Base-by-base conservation (phyloP, 164 flowering plant genomes). In the Pachysandra terminalis region DNA sequence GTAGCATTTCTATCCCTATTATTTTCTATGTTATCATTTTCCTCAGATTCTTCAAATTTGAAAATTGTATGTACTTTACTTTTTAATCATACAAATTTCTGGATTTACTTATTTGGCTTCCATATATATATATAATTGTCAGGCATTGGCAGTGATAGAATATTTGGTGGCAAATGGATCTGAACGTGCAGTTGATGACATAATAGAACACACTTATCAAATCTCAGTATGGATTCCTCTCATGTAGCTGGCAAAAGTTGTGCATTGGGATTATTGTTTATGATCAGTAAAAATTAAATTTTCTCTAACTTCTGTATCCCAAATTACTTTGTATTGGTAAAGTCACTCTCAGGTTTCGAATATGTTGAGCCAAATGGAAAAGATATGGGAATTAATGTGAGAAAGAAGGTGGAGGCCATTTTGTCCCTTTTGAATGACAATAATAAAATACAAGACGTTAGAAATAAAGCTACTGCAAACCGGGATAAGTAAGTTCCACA, bases 151-250 rank as follows among this genome's bases (percentile, higher is more conserved):
- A 77, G 99, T 91, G 24, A 84, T 96, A 61, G 99, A 96, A 80
- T 96, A 96, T 78, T 81, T 96, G 80, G 82, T 96, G 64, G 87
- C 87, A 14, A 82, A 96, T 86, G 99, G 99, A 69, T 87, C 98
- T 67, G 98, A 96, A 62, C 96, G 98, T 65, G 96, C 97, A 14
- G 90, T 96, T 60, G 99, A 96, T 82, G 99, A 96, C 75, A 90
- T 96, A 37, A 78, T 91, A 56, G 99, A 91, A 69, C 98, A 93
- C 79, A 90, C 96, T 70, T 93, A 79, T 68, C 93, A 90, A 74
- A 90, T 96, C 60, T 86, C 98, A 48, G 97, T 92, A 78, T 71
- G 86, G 57, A 48, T 67, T 71, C 65, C 67, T 62, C 35, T 41
- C 53, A 61, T 55, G 3, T 49, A 55, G 65, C 66, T 59, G 24